Evolutionary conservation across 208 protist species (phyloP), one percentile per base, ranked within the genome.

Genomic region (Trypanosoma congolense): DNA sequence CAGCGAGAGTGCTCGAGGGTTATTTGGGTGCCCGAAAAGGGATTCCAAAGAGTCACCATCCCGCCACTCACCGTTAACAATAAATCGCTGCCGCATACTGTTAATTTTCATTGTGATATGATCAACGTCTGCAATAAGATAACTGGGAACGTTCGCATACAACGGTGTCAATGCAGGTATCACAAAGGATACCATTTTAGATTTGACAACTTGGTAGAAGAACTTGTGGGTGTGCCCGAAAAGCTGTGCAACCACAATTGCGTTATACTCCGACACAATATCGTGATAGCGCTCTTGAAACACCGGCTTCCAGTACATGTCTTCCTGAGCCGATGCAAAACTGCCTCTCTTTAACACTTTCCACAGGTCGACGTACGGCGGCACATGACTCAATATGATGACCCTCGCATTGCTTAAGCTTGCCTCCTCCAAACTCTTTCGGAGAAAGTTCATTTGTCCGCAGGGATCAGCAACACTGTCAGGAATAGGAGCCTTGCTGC

Each of bases 191-290:
- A 68, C 67, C 9, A 77, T 49, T 40, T 65, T 62, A 2, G 25
- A 26, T 2, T 53, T 19, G 42, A 73, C 36, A 36, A 71, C 70
- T 28, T 82, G 52, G 30, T 70, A 66, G 2, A 46, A 64, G 63
- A 91, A 90, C 42, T 67, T 36, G 65, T 94, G 87, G 2, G 70
- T 73, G 61, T 94, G 87, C 29, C 80, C 87, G 36, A 78, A 94
- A 21, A 94, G 36, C 60, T 91, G 83, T 9, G 79, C 1, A 6
- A 33, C 58, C 0, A 94, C 47, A 4, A 55, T 64, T 22, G 76
- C 65, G 2, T 38, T 59, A 63, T 81, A 81, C 22, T 68, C 43
- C 16, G 22, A n/a, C n/a, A 94, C 67, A 25, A 91, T 48, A 5
- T 8, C 35, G 24, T 70, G 56, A 61, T 87, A 94, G 18, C 29